These are phyloP conservation scores for Paramyrothecium roridum DNA, from an alignment of 2,329 filamentous ascomycete species.

Conservation along the genomic window DNA sequence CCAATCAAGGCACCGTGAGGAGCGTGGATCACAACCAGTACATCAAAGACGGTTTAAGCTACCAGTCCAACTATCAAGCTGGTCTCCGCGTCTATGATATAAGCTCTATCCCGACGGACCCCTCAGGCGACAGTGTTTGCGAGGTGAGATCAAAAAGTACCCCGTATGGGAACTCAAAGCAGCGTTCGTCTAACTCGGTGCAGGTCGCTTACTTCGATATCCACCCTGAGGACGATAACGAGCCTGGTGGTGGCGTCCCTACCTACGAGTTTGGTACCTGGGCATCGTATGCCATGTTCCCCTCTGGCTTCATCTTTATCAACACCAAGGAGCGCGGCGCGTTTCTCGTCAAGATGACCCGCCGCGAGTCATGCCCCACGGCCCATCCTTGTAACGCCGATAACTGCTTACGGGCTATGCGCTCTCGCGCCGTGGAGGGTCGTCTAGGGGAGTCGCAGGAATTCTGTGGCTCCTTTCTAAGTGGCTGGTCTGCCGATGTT, in stretches of 20 bases:
- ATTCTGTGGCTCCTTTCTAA: conserved; percentile 13
- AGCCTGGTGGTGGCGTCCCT: conserved; percentile 11
- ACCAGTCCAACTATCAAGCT: conserved; percentile 42
- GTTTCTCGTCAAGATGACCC: conserved; percentile 15
- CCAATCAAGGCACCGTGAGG: not conserved
- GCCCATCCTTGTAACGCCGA: conserved; percentile 13
- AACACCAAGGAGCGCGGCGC: conserved; percentile 18
- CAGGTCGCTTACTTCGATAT: conserved; percentile 1
- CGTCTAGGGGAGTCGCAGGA: conserved; percentile 13
- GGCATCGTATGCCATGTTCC: conserved; percentile 15
- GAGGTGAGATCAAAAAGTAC: conserved; percentile 21
- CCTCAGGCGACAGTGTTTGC: conserved; percentile 34
- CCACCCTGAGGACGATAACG: conserved; percentile 7
- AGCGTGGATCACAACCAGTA: conserved; percentile 32
- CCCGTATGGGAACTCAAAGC: not conserved
- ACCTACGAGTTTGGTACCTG: conserved; percentile 14
- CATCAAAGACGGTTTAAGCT: conserved; percentile 34
- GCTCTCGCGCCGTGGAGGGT: conserved; percentile 9
- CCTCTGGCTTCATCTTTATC: conserved; percentile 14
- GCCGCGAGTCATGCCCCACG: conserved; percentile 9
- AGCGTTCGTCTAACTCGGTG: not conserved
- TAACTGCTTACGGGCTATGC: conserved; percentile 15
- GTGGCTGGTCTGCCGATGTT: conserved; percentile 6
- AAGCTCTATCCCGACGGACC: conserved; percentile 23
- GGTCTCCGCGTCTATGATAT: conserved; percentile 35